Evolutionary conservation across 192 early-diverging fungal genomes (phyloP).

Genomic region (Podila epigama): DNA sequence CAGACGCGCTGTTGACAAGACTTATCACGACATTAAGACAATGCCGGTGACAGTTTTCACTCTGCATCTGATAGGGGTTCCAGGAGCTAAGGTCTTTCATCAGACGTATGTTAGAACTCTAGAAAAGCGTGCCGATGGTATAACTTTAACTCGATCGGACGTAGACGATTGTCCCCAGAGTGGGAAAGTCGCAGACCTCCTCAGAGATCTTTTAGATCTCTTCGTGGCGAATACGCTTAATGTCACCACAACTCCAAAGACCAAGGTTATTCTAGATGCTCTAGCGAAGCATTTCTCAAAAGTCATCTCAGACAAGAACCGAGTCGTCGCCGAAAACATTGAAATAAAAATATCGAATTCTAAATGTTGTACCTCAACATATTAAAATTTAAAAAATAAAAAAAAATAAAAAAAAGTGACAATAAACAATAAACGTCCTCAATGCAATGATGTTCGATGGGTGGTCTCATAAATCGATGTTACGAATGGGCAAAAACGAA

Average conservation of each 20-base stretch:
- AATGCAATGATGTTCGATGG: no score
- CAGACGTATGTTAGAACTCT: constrained; percentile 11
- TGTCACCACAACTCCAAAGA: constrained; percentile 2
- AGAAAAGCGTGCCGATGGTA: constrained; percentile 2
- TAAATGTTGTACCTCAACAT: no score
- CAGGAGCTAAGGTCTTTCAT: constrained; percentile 12
- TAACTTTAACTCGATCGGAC: constrained; percentile 4
- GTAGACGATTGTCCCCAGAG: constrained; percentile 6
- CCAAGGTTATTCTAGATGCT: constrained; percentile 6
- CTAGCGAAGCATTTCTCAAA: constrained; percentile 7
- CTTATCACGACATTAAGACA: constrained; percentile 2
- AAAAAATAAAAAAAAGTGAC: no score
- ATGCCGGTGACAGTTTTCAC: constrained; percentile 21
- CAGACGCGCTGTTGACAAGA: constrained; percentile 14
- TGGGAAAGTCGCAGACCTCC: not conserved
- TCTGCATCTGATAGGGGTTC: constrained; percentile 12
- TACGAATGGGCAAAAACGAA: no score
- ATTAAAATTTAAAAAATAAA: no score
- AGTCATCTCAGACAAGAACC: constrained; percentile 9
- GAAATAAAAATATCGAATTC: constrained; percentile 4
- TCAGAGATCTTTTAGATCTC: not conserved
- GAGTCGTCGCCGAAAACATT: constrained; percentile 2
- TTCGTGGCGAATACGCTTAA: not conserved
- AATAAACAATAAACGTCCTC: no score
- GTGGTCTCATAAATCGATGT: no score